Base-by-base conservation (phyloP, 164 flowering plant species). In the Tetracentron sinense region DNA sequence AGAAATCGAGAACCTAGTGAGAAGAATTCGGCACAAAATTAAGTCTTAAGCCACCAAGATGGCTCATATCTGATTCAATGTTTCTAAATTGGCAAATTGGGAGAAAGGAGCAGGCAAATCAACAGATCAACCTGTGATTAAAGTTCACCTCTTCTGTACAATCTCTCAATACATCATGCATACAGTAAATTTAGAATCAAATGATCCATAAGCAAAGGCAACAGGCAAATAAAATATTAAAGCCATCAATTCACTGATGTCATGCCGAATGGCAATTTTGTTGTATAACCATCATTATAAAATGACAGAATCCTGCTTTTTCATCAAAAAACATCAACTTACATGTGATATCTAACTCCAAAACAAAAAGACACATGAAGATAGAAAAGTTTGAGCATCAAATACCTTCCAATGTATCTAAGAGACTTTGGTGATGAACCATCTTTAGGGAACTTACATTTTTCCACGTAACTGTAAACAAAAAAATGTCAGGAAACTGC, bases 391-490 rank as follows among this genome's bases (percentile, higher is more conserved):
- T 61, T 31, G 28, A 55, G 52, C 25, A 33, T 31, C n/a, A 7
- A 26, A 28, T 79, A 92, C 97, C 99, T 95, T 76, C 97, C 99
- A 69, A 92, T 73, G 73, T 95, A 95, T 87, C 97, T 83, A 51
- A 92, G 78, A 62, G 99, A 91, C 77, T 92, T 92, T 42, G 97
- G 78, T 26, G 96, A 66, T 31, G 94, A 88, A 42, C 94, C 89
- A 78, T 92, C 97, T 57, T 63, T 70, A 0, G 97, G 99, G 64
- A 82, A 92, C 79, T 95, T 95, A 87, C 97, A 92, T 21, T 78
- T 81, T 44, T 92, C 90, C 61, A 95, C 97, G 69, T 78, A 94
- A 81, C 97, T 94, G 71, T n/a, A 50, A 31, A 60, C n/a, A 10
- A 46, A 58, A 25, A 23, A 31, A 46, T 0, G 28, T 54, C 57